Conservation (phyloP, 768 basidiomycete genomes). For the Mrakia hoshinonis region DNA sequence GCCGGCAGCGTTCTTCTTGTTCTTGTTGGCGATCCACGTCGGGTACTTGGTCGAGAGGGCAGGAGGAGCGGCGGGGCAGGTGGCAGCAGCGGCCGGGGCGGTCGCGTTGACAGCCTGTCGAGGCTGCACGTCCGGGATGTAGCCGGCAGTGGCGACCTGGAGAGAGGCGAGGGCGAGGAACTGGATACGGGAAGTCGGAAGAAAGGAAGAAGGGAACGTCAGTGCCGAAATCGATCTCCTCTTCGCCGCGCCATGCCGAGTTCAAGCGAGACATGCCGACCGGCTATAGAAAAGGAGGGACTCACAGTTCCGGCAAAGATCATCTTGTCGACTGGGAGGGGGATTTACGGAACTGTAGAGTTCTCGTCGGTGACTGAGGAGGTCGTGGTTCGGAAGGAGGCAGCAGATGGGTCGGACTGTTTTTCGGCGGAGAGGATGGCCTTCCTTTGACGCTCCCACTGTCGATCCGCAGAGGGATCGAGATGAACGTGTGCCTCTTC, state of each 20-base stretch:
- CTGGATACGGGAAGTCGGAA: not conserved
- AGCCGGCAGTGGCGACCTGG: not conserved
- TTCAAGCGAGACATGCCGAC: not conserved
- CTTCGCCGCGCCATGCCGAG: not conserved
- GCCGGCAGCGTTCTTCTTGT: conserved; percentile 13
- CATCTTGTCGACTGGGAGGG: not conserved
- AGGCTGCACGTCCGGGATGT: not conserved
- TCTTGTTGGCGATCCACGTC: not conserved
- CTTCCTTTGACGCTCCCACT: too few relatives aligned
- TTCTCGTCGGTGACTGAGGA: conserved; percentile 5
- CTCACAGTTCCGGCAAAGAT: conserved; percentile 6
- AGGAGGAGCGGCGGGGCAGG: conserved; percentile 18
- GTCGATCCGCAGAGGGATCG: too few relatives aligned
- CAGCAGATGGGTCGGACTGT: not conserved
- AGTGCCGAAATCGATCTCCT: not conserved
- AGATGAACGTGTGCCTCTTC: too few relatives aligned
- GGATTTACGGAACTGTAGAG: not conserved
- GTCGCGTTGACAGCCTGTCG: not conserved
- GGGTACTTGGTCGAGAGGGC: conserved; percentile 7
- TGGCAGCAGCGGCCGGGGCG: not conserved
- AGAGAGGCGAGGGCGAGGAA: conserved; percentile 5
- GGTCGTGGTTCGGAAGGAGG: conserved; percentile 6
- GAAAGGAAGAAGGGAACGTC: not conserved
- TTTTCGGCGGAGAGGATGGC: too few relatives aligned
- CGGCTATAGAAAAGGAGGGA: not conserved